A percentile compares a stretch with the other conserved stretches of the same genome.
Evolutionary conservation across 495 filamentous ascomycete genomes (phyloP).

Genomic region (Emericellopsis terricola): DNA sequence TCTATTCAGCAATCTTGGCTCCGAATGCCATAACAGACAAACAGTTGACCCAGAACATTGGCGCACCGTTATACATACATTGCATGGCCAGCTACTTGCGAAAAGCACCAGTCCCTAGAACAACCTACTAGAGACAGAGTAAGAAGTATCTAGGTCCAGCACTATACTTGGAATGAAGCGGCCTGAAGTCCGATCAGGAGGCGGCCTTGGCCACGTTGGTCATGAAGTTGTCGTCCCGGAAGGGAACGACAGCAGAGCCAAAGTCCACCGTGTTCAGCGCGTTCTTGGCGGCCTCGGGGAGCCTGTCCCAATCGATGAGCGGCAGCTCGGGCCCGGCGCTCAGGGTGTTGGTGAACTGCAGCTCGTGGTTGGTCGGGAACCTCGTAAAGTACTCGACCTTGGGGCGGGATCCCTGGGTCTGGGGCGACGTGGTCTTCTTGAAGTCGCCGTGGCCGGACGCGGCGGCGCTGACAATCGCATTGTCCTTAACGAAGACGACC

Average conservation of each 20-base stretch:
- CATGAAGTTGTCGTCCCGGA: constrained; percentile 1
- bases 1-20: no score
- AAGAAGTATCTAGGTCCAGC: no score
- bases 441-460: background rate
- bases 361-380: constrained; percentile 1
- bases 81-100: no score
- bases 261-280: background rate
- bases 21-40: no score
- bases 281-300: constrained; percentile 1
- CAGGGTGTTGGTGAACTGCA: constrained; percentile 2
- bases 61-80: no score
- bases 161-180: no score
- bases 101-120: no score
- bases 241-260: background rate
- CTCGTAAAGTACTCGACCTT: constrained; percentile 1
- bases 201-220: background rate
- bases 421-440: background rate
- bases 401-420: background rate
- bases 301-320: background rate
- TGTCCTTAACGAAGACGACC: constrained; percentile 1
- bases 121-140: no score
- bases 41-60: no score
- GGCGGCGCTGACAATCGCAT: constrained; percentile 1
- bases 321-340: background rate
- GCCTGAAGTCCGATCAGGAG: no score